A percentile compares a stretch with the other conserved stretches of the same genome.
phyloP scores from a whole-genome alignment of 257 asterid genomes.

The Craterostigma plantagineum region DNA sequence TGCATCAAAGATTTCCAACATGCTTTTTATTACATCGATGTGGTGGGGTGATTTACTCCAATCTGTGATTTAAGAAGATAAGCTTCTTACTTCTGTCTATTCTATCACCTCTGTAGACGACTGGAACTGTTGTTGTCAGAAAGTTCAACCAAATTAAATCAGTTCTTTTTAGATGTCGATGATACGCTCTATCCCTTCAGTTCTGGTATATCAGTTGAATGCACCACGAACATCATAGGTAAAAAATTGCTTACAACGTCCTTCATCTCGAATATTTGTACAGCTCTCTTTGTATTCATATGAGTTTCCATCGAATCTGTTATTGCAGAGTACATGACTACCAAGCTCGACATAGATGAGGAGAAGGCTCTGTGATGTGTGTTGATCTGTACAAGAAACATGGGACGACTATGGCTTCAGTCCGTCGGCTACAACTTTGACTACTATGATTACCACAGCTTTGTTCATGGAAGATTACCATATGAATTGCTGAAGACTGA shows the following conservation, averaged over 20 bases:
- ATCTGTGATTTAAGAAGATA: too few relatives aligned
- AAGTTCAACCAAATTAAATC: too few relatives aligned
- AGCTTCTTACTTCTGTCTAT: too few relatives aligned
- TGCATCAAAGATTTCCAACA: too few relatives aligned
- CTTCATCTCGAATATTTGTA: too few relatives aligned
- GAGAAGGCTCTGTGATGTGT: slow-evolving; percentile 44
- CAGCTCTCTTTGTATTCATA: too few relatives aligned
- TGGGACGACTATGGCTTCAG: slow-evolving; percentile 96
- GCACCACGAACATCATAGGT: slow-evolving; percentile 72
- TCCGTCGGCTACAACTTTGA: slow-evolving; percentile 65
- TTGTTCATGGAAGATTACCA: slow-evolving; percentile 79
- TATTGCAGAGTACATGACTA: slow-evolving; percentile 53
- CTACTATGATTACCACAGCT: slow-evolving; percentile 66
- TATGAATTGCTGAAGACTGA: slow-evolving; percentile 62
- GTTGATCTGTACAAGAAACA: slow-evolving; percentile 59
- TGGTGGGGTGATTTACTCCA: too few relatives aligned
- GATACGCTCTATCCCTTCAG: slow-evolving; percentile 75
- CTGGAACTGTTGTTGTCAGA: too few relatives aligned
- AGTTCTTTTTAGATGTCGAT: slow-evolving; percentile 54
- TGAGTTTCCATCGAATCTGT: not conserved
- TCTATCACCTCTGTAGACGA: too few relatives aligned
- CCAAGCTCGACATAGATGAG: slow-evolving; percentile 49
- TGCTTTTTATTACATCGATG: too few relatives aligned
- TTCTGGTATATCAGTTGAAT: slow-evolving; percentile 58
- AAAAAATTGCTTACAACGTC: slow-evolving; percentile 2